Evolutionary conservation across 768 basidiomycete genomes (phyloP).

Genomic region (Hygrocybe punicea): DNA sequence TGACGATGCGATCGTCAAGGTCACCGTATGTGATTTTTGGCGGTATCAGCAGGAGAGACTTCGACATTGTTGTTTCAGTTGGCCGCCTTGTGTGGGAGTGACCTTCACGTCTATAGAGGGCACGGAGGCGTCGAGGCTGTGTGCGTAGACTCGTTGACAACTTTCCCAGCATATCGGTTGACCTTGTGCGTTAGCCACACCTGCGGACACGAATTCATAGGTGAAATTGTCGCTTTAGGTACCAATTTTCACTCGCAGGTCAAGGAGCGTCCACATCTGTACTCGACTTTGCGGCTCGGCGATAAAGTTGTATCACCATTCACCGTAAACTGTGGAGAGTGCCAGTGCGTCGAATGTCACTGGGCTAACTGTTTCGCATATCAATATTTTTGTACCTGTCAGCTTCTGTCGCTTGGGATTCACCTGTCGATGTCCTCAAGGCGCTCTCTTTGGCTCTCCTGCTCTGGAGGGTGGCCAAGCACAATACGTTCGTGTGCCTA

Average conservation of each 20-base stretch:
- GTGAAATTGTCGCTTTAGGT: constrained; percentile 67
- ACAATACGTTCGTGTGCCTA: constrained; percentile 75
- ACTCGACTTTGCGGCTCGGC: constrained; percentile 61
- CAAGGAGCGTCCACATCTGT: constrained; percentile 54
- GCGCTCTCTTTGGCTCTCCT: constrained; percentile 64
- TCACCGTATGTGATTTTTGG: constrained; percentile 45
- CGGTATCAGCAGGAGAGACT: background rate
- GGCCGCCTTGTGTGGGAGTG: constrained; percentile 58
- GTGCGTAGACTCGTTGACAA: constrained; percentile 36
- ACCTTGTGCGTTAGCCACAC: constrained; percentile 45
- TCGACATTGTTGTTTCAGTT: constrained; percentile 41
- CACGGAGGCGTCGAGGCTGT: constrained; percentile 49
- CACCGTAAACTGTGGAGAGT: constrained; percentile 80
- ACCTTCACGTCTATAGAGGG: constrained; percentile 54
- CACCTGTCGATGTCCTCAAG: constrained; percentile 63
- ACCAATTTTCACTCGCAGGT: constrained; percentile 44
- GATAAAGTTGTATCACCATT: constrained; percentile 81
- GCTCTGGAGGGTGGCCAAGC: constrained; percentile 71
- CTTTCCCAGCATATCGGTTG: background rate
- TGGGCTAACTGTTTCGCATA: background rate
- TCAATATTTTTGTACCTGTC: background rate
- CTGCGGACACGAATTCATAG: constrained; percentile 77
- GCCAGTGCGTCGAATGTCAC: constrained; percentile 54
- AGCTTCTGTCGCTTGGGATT: constrained; percentile 74
- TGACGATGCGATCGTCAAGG: constrained; percentile 76